Conservation (phyloP, 257 asterid genomes). For the Plantago elongata region DNA sequence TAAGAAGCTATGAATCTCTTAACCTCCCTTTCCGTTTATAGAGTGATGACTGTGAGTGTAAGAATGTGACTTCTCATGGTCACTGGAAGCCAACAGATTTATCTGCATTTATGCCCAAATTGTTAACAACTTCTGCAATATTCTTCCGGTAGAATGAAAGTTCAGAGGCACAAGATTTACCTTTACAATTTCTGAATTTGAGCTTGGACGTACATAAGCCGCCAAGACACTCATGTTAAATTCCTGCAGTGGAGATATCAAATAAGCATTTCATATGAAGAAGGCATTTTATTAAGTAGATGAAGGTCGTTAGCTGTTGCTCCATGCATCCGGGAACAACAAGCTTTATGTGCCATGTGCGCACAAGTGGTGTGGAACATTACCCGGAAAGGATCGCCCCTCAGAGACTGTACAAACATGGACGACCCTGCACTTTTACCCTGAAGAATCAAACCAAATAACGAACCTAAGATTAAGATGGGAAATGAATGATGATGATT, state of each 20-base stretch:
- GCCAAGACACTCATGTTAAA: slow-evolving; percentile 87
- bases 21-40: slow-evolving; percentile 62
- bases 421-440: slow-evolving; percentile 86
- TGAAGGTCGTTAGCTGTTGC: not conserved
- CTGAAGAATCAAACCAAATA: slow-evolving; percentile 36
- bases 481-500: not conserved
- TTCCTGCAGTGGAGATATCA: slow-evolving; percentile 47
- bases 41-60: slow-evolving; percentile 34
- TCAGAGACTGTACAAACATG: slow-evolving; percentile 89
- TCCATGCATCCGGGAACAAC: not conserved
- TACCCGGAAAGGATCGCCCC: slow-evolving; percentile 94
- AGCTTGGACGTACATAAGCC: slow-evolving; percentile 75
- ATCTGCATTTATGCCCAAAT: slow-evolving; percentile 43
- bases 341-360: not conserved
- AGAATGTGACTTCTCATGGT: slow-evolving; percentile 40
- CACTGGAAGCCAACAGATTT: slow-evolving; percentile 57
- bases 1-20: slow-evolving; percentile 5
- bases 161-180: slow-evolving; percentile 23
- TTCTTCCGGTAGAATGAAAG: not conserved
- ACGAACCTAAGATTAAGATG: not conserved
- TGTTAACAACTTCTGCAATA: slow-evolving; percentile 17
- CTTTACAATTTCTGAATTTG: slow-evolving; percentile 84
- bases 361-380: slow-evolving; percentile 17
- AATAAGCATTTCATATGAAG: slow-evolving; percentile 8
- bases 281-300: not conserved